Conservation (phyloP, 139 green algal species). For the Microglena sp. region DNA sequence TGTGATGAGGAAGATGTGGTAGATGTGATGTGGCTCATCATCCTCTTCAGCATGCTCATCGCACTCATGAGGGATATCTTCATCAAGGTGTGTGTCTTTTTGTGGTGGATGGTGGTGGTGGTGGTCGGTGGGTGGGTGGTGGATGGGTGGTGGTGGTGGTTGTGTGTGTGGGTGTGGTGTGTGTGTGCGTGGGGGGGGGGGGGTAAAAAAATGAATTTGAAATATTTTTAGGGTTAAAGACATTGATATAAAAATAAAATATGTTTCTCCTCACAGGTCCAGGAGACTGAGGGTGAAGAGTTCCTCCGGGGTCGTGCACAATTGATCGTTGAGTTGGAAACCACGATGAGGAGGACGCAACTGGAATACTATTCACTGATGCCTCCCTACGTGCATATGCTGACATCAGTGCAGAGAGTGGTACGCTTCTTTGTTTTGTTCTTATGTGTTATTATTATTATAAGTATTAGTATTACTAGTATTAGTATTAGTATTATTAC, state of each 20-base stretch:
- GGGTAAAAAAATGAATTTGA: not conserved
- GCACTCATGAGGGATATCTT: conserved; percentile 14
- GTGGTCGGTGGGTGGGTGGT: too few relatives aligned
- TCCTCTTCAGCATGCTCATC: conserved; percentile 32
- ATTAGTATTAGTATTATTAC: too few relatives aligned
- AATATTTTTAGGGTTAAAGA: not conserved
- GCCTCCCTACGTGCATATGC: conserved; percentile 38
- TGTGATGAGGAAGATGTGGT: too few relatives aligned
- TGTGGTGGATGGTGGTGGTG: too few relatives aligned
- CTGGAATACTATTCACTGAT: conserved; percentile 25
- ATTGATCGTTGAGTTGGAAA: conserved; percentile 39
- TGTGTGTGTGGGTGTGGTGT: not conserved
- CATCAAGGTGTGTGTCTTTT: conserved; percentile 11
- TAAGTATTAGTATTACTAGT: too few relatives aligned
- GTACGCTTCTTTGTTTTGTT: not conserved
- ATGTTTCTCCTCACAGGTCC: conserved; percentile 2
- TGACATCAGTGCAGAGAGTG: conserved; percentile 19
- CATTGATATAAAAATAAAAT: not conserved
- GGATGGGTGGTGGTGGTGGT: too few relatives aligned
- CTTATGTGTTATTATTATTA: too few relatives aligned
- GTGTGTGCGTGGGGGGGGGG: not conserved
- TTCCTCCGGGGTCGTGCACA: conserved; percentile 31
- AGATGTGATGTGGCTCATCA: too few relatives aligned
- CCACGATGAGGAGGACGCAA: conserved; percentile 25
- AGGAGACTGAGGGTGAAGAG: conserved; percentile 24